Conservation (phyloP, 352 stramenopile species). For the Globisporangium okanoganense region DNA sequence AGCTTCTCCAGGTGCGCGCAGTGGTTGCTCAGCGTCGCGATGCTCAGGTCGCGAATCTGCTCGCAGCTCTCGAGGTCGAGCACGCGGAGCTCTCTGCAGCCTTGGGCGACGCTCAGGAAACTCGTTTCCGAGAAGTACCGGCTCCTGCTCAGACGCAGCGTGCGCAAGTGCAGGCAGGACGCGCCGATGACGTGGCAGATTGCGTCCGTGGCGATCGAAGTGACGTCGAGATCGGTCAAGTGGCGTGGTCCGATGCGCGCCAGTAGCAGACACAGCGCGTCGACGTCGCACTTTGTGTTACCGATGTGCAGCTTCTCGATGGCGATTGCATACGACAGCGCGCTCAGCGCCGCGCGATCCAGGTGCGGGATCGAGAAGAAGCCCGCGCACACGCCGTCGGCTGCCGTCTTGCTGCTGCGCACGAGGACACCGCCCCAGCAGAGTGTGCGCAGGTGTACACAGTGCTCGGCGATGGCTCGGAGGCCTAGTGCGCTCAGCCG, state of each 20-base stretch:
- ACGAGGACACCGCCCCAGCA: constrained; percentile 63
- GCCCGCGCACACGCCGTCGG: constrained; percentile 4
- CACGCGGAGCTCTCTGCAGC: constrained; percentile 29
- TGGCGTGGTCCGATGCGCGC: constrained; percentile 17
- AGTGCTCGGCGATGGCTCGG: constrained; percentile 28
- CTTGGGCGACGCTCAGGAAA: constrained; percentile 40
- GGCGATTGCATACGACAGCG: constrained; percentile 18
- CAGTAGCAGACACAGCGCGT: constrained; percentile 30
- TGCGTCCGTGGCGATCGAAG: constrained; percentile 53
- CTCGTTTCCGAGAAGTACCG: constrained; percentile 64
- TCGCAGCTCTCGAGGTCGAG: constrained; percentile 77
- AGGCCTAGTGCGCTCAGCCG: constrained; percentile 33
- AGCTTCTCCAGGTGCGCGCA: constrained; percentile 47
- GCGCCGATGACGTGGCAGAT: constrained; percentile 44
- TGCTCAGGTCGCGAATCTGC: constrained; percentile 45
- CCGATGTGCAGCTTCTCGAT: constrained; percentile 52
- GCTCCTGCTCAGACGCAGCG: constrained; percentile 59
- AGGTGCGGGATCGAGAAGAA: constrained; percentile 73
- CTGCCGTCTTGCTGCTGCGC: constrained; percentile 21
- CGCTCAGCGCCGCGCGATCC: constrained; percentile 22
- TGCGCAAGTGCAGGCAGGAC: constrained; percentile 28
- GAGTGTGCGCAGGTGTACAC: constrained; percentile 32
- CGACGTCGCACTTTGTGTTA: constrained; percentile 49
- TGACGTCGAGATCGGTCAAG: constrained; percentile 54
- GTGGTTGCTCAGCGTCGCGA: constrained; percentile 31